A percentile compares a stretch with the other conserved stretches of the same genome.
phyloP scores from a whole-genome alignment of 768 basidiomycete genomes.

The Suillus lakei region DNA sequence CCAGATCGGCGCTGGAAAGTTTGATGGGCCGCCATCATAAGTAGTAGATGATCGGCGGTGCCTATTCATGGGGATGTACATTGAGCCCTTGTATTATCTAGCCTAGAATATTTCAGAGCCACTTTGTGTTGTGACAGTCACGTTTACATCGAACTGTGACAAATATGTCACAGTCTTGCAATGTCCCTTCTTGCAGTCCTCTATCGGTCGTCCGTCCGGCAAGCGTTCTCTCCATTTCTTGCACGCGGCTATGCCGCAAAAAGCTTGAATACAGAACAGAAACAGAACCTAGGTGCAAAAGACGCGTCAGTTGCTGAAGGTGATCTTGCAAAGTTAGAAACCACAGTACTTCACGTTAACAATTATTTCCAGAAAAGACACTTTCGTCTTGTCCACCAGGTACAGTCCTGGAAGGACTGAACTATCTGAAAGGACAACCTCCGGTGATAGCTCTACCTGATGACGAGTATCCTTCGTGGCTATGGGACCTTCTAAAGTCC shows the following conservation, averaged over 20 bases:
- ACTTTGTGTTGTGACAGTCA: constrained; percentile 7
- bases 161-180: not conserved
- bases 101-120: too few relatives aligned
- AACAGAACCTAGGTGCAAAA: constrained; percentile 7
- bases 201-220: constrained; percentile 19
- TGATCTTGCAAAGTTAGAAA: not conserved
- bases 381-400: constrained; percentile 72
- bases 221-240: constrained; percentile 11
- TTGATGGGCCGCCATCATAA: not conserved
- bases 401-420: constrained; percentile 78
- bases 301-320: constrained; percentile 20
- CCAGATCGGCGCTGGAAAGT: constrained; percentile 1
- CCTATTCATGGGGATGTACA: not conserved
- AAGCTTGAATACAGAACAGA: constrained; percentile 8
- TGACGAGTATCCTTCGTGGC: constrained; percentile 86
- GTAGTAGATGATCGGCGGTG: not conserved
- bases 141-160: constrained; percentile 2
- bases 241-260: constrained; percentile 21
- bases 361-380: constrained; percentile 28
- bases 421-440: constrained; percentile 82
- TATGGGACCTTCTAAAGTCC: constrained; percentile 80
- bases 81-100: constrained; percentile 4
- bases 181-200: constrained; percentile 24
- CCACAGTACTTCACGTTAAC: not conserved
- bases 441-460: constrained; percentile 80